Evolutionary conservation across 2,329 filamentous ascomycete species (phyloP), one percentile per base, ranked within the genome.

Genomic region (Zymoseptoria passerinii): DNA sequence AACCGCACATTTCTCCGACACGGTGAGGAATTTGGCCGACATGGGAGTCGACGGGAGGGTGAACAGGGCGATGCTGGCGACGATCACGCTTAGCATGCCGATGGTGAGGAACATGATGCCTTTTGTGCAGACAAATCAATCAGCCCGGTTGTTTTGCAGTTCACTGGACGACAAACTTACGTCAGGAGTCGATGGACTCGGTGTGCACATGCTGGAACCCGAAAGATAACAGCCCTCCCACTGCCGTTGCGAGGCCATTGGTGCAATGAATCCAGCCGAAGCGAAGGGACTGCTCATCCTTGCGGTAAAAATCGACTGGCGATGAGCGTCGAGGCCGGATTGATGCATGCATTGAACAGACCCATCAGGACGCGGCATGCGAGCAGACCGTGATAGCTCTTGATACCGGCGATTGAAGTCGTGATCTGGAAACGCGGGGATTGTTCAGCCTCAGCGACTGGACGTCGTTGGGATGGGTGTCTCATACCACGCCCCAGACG

Each of bases 181-280:
- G 58, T 61, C 63, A 65, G 10, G 57, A 57, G 7, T 53, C 57
- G 2, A 65, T 9, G 1, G 53, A 53, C 0, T 28, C 48, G 13
- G 50, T 52, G 1, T 48, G 27, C 6, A 65, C 66, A 56, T 83
- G 78, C 0, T 80, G 81, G 9, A 86, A 71, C 0, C 81, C 83
- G 57, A 78, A 85, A 0, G 83, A 82, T 6, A 83, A 66, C 1
- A 77, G 75, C 0, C 80, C 81, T 0, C 82, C 83, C 5, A 83
- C 54, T 88, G 88, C 35, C 16, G 10, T 16, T 16, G 35, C 35
- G 10, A 40, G 35, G 10, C 35, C 35, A 16, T 9, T 4, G 83
- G 88, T 89, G 83, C 87, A 87, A 70, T 87, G 85, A 44, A 86
- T 81, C 4, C 77, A 82, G 0, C 80, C 80, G 0, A 79, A 57